Evolutionary conservation across 192 early-diverging fungal genomes (phyloP), one percentile per base, ranked within the genome.

Genomic region (Coemansia sp.): DNA sequence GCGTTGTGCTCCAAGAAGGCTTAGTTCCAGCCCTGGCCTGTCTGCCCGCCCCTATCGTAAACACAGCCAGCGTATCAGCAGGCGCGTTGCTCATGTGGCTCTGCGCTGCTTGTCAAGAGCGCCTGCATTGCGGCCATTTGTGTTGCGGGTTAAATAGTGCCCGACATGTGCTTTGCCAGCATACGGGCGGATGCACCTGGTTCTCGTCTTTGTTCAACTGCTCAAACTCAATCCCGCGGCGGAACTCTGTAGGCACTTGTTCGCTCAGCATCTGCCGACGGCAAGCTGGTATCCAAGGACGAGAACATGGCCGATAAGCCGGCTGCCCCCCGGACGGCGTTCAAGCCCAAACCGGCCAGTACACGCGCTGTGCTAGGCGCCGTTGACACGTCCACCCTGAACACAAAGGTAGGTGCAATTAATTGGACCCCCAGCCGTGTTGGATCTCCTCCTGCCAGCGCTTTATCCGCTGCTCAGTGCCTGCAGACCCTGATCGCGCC

Each of bases 21-120:
- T 55, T 53, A 53, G 52, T 53, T 12, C 26, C 40, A 17, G 15
- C 32, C 29, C 23, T 14, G 38, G n/a, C n/a, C n/a, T n/a, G n/a
- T n/a, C n/a, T 14, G n/a, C 32, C 6, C 32, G 10, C 20, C 8
- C 14, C 38, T 34, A 45, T 31, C 12, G 53, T 55, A 55, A 55
- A 55, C 42, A 57, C 12, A 17, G 2, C 15, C 34, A 17, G 53
- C 53, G 53, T 55, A 55, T 55, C 55, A 57, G 44, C 25, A 17
- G 8, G 31, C 31, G 25, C 3, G 27, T 5, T 47, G 55, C 55
- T 57, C 55, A 57, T 57, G 55, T 57, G 55, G 53, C 40, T 25
- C 3, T 12, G 19, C 5, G 19, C 32, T 40, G 52, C 52, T 28
- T 38, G 22, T 12, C 22, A 17, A 5, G n/a, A 31, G 15, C 31